These are phyloP conservation scores for Acacia acuminata DNA, from an alignment of 306 rosid species.

Conservation along the genomic window DNA sequence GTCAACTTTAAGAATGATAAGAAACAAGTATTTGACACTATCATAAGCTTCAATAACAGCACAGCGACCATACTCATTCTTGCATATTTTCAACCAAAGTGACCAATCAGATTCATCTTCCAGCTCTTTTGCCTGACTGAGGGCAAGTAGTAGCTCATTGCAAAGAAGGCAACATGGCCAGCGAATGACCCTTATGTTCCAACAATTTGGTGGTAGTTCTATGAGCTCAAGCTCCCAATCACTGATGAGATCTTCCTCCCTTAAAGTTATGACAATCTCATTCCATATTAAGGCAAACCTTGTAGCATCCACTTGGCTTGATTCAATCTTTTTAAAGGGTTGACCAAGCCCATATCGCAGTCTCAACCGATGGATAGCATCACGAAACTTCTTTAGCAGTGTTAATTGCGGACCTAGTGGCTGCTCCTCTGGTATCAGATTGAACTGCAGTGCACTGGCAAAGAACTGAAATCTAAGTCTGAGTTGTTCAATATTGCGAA, in stretches of 20 bases:
- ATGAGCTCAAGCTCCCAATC: constrained; percentile 76
- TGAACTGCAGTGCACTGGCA: constrained; percentile 87
- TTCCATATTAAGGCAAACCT: constrained; percentile 96
- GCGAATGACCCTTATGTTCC: constrained; percentile 87
- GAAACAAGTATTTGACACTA: constrained; percentile 64
- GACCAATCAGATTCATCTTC: constrained; percentile 47
- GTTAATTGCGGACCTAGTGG: constrained; percentile 41
- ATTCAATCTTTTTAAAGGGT: constrained; percentile 71
- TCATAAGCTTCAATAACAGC: constrained; percentile 90
- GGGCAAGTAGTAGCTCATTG: constrained; percentile 86
- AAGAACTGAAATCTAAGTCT: constrained; percentile 94
- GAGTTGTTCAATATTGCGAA: constrained; percentile 72
- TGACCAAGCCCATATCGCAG: constrained; percentile 85
- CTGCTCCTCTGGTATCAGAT: constrained; percentile 77
- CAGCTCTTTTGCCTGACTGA: constrained; percentile 76
- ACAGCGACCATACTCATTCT: constrained; percentile 85
- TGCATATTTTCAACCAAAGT: constrained; percentile 85
- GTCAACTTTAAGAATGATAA: constrained; percentile 45
- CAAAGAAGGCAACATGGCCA: constrained; percentile 86
- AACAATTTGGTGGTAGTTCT: constrained; percentile 81
- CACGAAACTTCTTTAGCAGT: constrained; percentile 70
- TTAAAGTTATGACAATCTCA: constrained; percentile 79
- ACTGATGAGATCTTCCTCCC: constrained; percentile 95
- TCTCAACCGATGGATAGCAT: constrained; percentile 73
- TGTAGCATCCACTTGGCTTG: constrained; percentile 78